Evolutionary conservation across 2,329 filamentous ascomycete species (phyloP).

Genomic region (Penicillium janthinellum): DNA sequence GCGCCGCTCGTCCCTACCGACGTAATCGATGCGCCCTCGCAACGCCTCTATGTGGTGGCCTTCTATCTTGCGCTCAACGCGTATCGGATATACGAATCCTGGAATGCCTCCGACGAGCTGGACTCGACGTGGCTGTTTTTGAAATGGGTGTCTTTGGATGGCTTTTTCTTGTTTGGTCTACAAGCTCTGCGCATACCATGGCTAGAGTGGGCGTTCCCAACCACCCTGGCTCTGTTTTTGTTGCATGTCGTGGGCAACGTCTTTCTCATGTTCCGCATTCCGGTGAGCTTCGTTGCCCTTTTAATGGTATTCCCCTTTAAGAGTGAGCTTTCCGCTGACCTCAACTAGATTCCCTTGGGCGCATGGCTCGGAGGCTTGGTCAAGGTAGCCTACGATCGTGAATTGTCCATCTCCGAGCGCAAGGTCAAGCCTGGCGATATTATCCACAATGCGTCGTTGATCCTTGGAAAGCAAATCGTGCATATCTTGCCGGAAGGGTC

Average conservation of each 20-base stretch:
- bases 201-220: constrained; percentile 84
- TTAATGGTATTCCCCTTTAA: neutral
- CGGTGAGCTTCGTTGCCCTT: constrained; percentile 52
- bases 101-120: constrained; percentile 74
- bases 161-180: constrained; percentile 80
- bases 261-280: constrained; percentile 90
- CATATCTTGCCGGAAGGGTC: constrained; percentile 94
- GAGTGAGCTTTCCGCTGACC: constrained; percentile 1
- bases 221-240: constrained; percentile 70
- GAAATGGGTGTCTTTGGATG: constrained; percentile 91
- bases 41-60: constrained; percentile 83
- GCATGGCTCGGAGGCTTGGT: constrained; percentile 71
- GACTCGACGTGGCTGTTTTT: constrained; percentile 88
- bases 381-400: constrained; percentile 87
- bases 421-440: constrained; percentile 87
- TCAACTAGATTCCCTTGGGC: constrained; percentile 67
- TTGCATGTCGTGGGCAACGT: constrained; percentile 73
- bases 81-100: constrained; percentile 88
- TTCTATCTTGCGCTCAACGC: constrained; percentile 74
- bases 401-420: constrained; percentile 89
- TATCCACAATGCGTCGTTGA: constrained; percentile 87
- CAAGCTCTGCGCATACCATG: constrained; percentile 91
- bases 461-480: constrained; percentile 94
- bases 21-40: constrained; percentile 84
- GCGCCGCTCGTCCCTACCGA: constrained; percentile 76